These are phyloP conservation scores for Zymoseptoria passerinii DNA, from an alignment of 2,329 filamentous ascomycete genomes.

Conservation along the genomic window DNA sequence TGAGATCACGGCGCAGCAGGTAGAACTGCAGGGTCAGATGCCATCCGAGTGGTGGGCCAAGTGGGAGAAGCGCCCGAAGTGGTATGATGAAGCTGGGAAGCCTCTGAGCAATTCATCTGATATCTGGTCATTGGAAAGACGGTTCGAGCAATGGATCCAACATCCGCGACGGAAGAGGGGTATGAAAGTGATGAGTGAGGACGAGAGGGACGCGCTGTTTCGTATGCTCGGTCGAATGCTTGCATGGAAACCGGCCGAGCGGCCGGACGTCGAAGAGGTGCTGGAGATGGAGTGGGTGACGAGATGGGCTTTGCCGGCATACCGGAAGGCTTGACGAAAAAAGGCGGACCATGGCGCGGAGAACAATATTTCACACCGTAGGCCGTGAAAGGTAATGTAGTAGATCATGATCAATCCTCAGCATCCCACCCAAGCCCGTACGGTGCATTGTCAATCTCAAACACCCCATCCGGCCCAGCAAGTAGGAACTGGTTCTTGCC, in stretches of 20 bases:
- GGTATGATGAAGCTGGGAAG: neutral
- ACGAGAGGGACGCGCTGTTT: neutral
- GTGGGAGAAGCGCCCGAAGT: neutral
- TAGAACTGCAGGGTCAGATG: neutral
- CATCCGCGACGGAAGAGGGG: neutral
- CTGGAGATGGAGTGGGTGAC: neutral
- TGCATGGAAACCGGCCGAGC: neutral
- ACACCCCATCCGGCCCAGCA: constrained; percentile 33
- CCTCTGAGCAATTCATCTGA: neutral
- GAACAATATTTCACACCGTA: neutral
- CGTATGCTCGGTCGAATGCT: neutral
- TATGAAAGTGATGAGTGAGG: neutral
- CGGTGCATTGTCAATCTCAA: constrained; percentile 32
- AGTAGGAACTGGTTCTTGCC: constrained; percentile 39
- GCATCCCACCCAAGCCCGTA: constrained; percentile 36
- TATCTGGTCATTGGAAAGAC: neutral
- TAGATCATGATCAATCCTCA: constrained; percentile 20
- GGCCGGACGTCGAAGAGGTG: neutral
- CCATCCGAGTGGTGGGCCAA: neutral
- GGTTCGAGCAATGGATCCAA: neutral
- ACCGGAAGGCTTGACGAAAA: neutral
- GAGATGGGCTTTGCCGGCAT: neutral
- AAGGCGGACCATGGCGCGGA: neutral
- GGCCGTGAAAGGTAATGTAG: neutral
- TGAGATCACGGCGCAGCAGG: neutral